A percentile compares a stretch with the other conserved stretches of the same genome.
Evolutionary conservation across 2,329 filamentous ascomycete genomes (phyloP).

Genomic region (Fusarium floridanum): DNA sequence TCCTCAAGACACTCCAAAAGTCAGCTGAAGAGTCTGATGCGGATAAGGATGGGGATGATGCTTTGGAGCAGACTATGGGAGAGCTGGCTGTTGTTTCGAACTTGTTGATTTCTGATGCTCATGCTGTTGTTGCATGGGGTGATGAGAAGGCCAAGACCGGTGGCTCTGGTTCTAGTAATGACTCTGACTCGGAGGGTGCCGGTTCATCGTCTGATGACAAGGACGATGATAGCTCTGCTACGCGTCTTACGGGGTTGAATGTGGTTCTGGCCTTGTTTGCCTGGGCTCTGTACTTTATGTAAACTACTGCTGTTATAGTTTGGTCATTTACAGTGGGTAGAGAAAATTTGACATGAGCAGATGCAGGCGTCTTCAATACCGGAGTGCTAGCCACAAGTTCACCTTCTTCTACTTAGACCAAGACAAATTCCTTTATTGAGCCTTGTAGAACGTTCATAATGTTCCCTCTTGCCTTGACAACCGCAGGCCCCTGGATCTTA

Average conservation of each 20-base stretch:
- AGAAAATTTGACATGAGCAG: neutral
- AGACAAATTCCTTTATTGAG: neutral
- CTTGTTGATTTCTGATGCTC: constrained; percentile 58
- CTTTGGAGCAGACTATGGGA: constrained; percentile 61
- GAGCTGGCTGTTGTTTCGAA: constrained; percentile 66
- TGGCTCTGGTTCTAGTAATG: neutral
- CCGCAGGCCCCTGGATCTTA: neutral
- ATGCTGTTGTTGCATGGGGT: neutral
- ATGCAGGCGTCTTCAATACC: neutral
- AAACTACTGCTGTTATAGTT: neutral
- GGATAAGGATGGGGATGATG: constrained; percentile 67
- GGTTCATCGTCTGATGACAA: neutral
- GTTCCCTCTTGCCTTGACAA: neutral
- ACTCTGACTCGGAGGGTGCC: neutral
- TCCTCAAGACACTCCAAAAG: constrained; percentile 69
- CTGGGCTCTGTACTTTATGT: neutral
- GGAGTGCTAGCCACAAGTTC: neutral
- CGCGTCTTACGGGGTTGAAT: neutral
- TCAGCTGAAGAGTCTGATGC: constrained; percentile 62
- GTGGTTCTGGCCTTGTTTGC: neutral
- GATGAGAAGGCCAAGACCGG: neutral
- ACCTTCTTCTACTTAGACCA: neutral
- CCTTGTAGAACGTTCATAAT: neutral
- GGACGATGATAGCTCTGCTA: neutral
- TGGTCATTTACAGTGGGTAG: neutral